Base-by-base conservation (phyloP, 257 asterid species). In the Cruciata laevipes region DNA sequence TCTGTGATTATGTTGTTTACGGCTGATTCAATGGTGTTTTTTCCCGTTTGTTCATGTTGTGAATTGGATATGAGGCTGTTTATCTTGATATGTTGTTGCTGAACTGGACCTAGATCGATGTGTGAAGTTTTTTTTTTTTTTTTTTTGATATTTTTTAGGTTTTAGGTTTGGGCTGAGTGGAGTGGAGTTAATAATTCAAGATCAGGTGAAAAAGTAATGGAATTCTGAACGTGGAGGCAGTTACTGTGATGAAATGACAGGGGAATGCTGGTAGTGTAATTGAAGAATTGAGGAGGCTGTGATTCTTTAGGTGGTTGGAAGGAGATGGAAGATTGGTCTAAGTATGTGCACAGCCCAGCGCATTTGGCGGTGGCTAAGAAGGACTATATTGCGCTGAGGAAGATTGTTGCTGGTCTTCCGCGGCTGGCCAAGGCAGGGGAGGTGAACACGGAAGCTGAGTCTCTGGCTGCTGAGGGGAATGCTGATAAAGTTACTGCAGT, bases 351-450 rank as follows among this genome's bases (percentile, higher is more conserved):
- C 67, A 90, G 99, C 77, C 90, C 98, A 20, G 96, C 84, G 31
- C 99, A 94, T 84, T 73, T 81, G 81, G 93, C 97, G 0, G 99
- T 90, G 73, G 79, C 83, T 27, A 82, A 76, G 75, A 86, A 86
- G 52, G 98, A 94, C 76, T 68, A 85, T 78, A 72, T 79, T 7
- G 76, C 87, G 10, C 69, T 94, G 81, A 94, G 80, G 73, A 63
- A 81, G 78, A 76, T 89, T 35, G 96, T 90, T 55, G 79, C 77
- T 6, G 83, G 79, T n/a, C 92, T 94, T 53, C 96, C 98, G 62
- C 84, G 74, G 63, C 82, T 94, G 68, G 80, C 96, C 23, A 87
- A 89, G 83, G 96, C 98, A 0, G 98, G 99, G 60, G 97, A 90
- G 76, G 99, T 94, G 70, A 89, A 74, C 68, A 80, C 74, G 2